A percentile compares a stretch with the other conserved stretches of the same genome.
Evolutionary conservation across 441 rosid species (phyloP).

Genomic region (Bruguiera hainesii): DNA sequence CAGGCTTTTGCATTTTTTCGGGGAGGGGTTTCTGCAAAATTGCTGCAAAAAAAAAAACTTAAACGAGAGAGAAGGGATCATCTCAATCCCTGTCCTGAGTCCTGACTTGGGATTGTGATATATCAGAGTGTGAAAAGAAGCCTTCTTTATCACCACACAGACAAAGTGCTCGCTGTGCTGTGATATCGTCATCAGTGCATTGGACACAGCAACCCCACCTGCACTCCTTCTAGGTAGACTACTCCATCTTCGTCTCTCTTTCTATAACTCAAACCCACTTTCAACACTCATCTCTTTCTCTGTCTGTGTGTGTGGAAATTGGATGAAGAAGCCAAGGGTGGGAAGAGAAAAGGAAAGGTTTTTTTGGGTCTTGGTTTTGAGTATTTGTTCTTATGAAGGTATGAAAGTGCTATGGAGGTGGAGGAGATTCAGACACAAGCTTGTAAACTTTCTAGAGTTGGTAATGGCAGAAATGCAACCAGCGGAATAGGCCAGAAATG

Average conservation of each 20-base stretch:
- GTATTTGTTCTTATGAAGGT: slow-evolving; percentile 36
- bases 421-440: slow-evolving; percentile 64
- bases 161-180: slow-evolving; percentile 42
- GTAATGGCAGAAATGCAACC: slow-evolving; percentile 36
- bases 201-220: slow-evolving; percentile 50
- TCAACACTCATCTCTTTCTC: slow-evolving; percentile 8
- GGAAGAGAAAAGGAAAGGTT: slow-evolving; percentile 2
- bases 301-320: not conserved
- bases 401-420: slow-evolving; percentile 89
- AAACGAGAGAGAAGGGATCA: slow-evolving; percentile 27
- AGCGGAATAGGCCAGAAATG: slow-evolving; percentile 38
- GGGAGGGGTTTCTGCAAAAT: slow-evolving; percentile 37
- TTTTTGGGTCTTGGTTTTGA: not conserved
- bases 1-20: slow-evolving; percentile 59
- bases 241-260: slow-evolving; percentile 24
- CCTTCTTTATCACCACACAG: slow-evolving; percentile 36
- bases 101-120: slow-evolving; percentile 86
- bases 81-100: not conserved
- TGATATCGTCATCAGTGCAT: slow-evolving; percentile 72
- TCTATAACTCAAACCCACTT: slow-evolving; percentile 12
- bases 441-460: slow-evolving; percentile 53
- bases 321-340: not conserved
- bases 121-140: slow-evolving; percentile 51
- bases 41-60: slow-evolving; percentile 44
- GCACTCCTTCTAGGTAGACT: slow-evolving; percentile 14